Conservation (phyloP, 352 stramenopile genomes). For the Elongisporangium anandrum region DNA sequence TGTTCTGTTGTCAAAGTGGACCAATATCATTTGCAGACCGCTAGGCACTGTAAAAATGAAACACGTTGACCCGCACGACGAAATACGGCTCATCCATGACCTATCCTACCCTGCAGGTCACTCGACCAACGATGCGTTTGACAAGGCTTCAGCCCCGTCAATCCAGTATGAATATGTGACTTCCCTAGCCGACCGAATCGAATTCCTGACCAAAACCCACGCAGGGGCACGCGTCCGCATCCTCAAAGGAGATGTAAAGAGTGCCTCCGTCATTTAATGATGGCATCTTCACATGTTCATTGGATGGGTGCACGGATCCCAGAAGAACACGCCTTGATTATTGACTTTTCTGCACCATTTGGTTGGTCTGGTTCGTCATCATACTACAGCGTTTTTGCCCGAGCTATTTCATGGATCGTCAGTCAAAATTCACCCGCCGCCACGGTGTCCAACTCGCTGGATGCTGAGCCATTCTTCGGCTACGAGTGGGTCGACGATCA, state of each 20-base stretch:
- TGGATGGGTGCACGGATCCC: slow-evolving; percentile 1
- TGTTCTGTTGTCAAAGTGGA: no score
- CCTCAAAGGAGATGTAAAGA: slow-evolving; percentile 1
- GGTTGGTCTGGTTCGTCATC: no score
- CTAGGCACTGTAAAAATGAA: not conserved
- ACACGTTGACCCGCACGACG: not conserved
- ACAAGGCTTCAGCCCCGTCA: not conserved
- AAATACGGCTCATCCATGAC: slow-evolving; percentile 3
- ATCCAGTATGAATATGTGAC: not conserved
- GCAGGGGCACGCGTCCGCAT: no score
- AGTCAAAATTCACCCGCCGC: not conserved
- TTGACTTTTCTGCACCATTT: slow-evolving; percentile 5
- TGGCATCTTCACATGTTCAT: not conserved
- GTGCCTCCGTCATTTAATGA: not conserved
- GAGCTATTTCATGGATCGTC: not conserved
- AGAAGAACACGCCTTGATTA: not conserved
- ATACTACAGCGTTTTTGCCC: slow-evolving; percentile 1
- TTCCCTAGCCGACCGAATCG: not conserved
- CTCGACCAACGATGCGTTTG: slow-evolving; percentile 1
- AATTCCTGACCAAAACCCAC: not conserved
- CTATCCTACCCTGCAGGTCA: not conserved
- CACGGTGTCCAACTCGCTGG: not conserved
- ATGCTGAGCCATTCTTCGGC: not conserved
- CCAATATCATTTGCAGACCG: no score
- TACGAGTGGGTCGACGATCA: slow-evolving; percentile 5